Conservation (phyloP, 1,284 basidiomycete genomes). For the Trichosporon sp. region DNA sequence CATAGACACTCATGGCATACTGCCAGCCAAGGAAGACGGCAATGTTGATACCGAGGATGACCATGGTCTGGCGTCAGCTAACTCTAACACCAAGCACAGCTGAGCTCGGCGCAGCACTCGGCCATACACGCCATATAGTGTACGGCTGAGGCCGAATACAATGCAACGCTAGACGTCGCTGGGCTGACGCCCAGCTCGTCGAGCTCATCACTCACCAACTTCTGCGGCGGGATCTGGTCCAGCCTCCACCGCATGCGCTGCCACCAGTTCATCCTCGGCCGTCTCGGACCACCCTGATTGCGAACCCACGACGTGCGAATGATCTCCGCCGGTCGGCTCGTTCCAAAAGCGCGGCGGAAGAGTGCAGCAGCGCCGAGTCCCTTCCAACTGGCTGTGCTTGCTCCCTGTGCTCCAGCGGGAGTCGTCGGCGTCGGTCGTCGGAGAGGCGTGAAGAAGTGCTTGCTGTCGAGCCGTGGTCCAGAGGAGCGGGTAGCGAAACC, state of each 20-base stretch:
- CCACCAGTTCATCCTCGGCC: background rate
- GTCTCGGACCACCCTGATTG: background rate
- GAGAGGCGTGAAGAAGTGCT: conserved; percentile 9
- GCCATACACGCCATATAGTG: no score
- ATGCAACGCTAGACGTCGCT: no score
- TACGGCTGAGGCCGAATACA: no score
- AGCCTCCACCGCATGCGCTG: background rate
- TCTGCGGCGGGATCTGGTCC: background rate
- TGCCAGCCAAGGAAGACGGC: conserved; percentile 45
- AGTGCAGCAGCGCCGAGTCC: background rate
- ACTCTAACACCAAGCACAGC: background rate
- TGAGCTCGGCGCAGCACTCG: no score
- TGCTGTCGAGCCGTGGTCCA: background rate
- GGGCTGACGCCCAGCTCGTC: background rate
- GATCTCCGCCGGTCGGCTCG: background rate
- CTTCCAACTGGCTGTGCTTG: background rate
- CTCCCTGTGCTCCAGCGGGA: background rate
- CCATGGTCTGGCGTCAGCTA: background rate
- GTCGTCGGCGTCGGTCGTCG: background rate
- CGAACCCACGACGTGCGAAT: background rate
- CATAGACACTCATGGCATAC: conserved; percentile 37
- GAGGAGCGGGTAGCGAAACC: background rate
- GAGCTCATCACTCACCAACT: background rate
- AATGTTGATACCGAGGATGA: conserved; percentile 39
- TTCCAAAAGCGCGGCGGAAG: conserved; percentile 8